Evolutionary conservation across 768 basidiomycete genomes (phyloP), one percentile per base, ranked within the genome.

Genomic region (Boletus sp.): DNA sequence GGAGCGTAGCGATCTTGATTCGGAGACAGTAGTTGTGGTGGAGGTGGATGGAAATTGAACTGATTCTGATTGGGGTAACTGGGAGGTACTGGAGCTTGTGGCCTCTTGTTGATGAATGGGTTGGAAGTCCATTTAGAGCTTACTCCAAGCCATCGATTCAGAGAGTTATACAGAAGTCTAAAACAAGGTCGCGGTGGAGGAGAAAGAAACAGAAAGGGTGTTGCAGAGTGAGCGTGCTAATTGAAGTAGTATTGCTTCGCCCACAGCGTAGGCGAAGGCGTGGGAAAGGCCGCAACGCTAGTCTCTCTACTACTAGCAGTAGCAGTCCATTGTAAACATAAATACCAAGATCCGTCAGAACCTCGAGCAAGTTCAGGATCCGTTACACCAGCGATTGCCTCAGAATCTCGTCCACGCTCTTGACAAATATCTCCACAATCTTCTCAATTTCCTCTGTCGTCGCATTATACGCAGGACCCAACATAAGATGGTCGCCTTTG

Each of bases 41-140:
- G 70, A 67, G 57, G 60, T 58, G 72, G 73, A 65, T 76, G 71
- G 67, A 73, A 71, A 40, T 53, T 59, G 63, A 48, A 37, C 47
- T 50, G 57, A 60, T 67, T 70, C 69, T 71, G 69, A 72, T 72
- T 72, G 71, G 70, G 77, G 69, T 65, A 73, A 75, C 68, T 74
- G 71, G 65, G 57, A 62, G 58, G 57, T 68, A 74, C 79, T 84
- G 73, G 82, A 80, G 81, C 73, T 76, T 72, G 80, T 81, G 81
- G 84, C 83, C 82, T 84, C 82, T 79, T 80, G 80, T 67, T 79
- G 77, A 78, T 88, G 75, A 68, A 73, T 74, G 76, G 79, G 82
- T 88, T 82, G 81, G 83, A 87, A 83, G 86, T 91, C 89, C 89
- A 91, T 91, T 90, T 90, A 90, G 87, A 83, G 78, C 77, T 81